phyloP scores from a whole-genome alignment of 1,284 basidiomycete genomes.

The Rhodotorula sp. region DNA sequence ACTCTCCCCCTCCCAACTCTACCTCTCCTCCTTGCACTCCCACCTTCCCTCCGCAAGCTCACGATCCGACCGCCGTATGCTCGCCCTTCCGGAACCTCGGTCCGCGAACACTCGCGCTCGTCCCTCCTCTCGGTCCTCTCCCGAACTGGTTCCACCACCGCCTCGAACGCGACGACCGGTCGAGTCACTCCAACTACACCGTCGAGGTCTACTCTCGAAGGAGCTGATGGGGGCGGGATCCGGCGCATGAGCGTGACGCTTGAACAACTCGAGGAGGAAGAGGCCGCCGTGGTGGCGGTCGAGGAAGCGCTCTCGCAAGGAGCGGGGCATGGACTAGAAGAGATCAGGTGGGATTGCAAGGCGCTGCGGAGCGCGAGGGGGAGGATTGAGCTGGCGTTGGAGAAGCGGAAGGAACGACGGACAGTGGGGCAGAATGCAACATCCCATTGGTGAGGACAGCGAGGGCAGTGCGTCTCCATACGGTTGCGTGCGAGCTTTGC shows the following conservation, averaged over 20 bases:
- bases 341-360: constrained; percentile 22
- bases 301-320: not conserved
- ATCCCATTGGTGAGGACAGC: too few relatives aligned
- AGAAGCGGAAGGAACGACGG: not conserved
- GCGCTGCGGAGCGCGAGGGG: constrained; percentile 17
- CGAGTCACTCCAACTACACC: not conserved
- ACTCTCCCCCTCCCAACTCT: constrained; percentile 14
- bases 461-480: too few relatives aligned
- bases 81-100: not conserved
- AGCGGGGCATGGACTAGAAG: constrained; percentile 2
- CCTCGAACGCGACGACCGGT: not conserved
- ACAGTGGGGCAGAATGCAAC: too few relatives aligned
- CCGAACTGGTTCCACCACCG: not conserved
- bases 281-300: constrained; percentile 7
- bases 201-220: not conserved
- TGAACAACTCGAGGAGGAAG: constrained; percentile 29
- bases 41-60: constrained; percentile 1
- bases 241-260: constrained; percentile 18
- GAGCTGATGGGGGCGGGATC: too few relatives aligned
- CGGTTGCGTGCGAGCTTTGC: too few relatives aligned
- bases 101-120: constrained; percentile 2
- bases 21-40: constrained; percentile 7
- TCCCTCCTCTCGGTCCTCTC: constrained; percentile 1
- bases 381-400: constrained; percentile 5
- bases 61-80: constrained; percentile 16